Conservation (phyloP, 2,329 filamentous ascomycete species). For the Diplodia mutila region DNA sequence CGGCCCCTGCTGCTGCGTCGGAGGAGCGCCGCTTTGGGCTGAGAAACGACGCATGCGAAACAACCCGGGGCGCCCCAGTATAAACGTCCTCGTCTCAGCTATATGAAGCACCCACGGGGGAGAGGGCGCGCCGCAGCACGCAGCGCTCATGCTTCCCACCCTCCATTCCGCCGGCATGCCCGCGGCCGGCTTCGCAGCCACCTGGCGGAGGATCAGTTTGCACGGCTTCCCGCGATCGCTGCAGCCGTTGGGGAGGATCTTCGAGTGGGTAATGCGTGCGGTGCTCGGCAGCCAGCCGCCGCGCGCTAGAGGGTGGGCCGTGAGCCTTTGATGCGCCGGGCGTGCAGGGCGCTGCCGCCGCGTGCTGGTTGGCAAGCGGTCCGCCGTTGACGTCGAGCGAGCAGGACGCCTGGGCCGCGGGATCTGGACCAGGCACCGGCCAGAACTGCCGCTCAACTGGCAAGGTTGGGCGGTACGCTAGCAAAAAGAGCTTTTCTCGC, state of each 20-base stretch:
- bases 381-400: not conserved
- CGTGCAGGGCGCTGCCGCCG: conserved; percentile 13
- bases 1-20: conserved; percentile 9
- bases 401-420: not conserved
- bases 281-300: not conserved
- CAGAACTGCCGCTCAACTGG: not conserved
- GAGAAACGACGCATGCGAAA: conserved; percentile 17
- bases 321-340: conserved; percentile 7
- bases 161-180: not conserved
- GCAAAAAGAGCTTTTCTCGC: not conserved
- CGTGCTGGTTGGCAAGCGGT: not conserved
- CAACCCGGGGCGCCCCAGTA: conserved; percentile 15
- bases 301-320: conserved; percentile 7
- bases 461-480: conserved; percentile 2
- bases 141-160: not conserved
- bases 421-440: conserved; percentile 1
- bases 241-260: conserved; percentile 18
- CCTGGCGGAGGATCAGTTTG: not conserved
- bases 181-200: not conserved
- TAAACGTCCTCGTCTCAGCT: conserved; percentile 16
- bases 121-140: conserved; percentile 6
- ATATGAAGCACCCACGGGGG: conserved; percentile 1
- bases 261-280: conserved; percentile 5
- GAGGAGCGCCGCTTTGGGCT: conserved; percentile 1
- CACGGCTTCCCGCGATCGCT: conserved; percentile 20